Evolutionary conservation across 1,284 basidiomycete genomes (phyloP).

Genomic region (Leccinum griseonigrum): DNA sequence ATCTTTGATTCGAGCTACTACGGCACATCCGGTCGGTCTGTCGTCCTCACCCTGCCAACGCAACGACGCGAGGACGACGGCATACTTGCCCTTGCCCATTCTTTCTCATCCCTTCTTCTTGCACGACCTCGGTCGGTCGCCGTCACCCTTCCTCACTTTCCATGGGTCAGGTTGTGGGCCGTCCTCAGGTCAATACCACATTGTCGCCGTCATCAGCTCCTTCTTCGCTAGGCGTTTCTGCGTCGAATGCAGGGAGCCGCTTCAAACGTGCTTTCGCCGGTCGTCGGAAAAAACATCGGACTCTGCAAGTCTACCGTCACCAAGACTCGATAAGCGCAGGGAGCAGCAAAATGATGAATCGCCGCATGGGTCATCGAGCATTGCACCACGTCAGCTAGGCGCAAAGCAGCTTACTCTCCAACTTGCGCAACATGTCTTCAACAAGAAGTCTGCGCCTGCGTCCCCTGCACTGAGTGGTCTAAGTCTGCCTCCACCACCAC

Average conservation of each 20-base stretch:
- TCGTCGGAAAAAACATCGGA: conserved; percentile 62
- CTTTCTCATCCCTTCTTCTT: no score
- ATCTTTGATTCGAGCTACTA: no score
- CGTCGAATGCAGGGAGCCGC: conserved; percentile 43
- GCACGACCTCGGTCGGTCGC: no score
- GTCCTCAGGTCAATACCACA: conserved; percentile 28
- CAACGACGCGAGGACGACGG: no score
- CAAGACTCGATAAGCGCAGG: conserved; percentile 31
- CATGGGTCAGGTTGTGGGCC: conserved; percentile 43
- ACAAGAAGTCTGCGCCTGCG: conserved; percentile 32
- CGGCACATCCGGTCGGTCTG: no score
- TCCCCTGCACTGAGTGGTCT: conserved; percentile 30
- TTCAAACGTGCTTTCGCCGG: conserved; percentile 62
- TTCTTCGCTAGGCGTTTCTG: conserved; percentile 21
- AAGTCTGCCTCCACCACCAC: conserved; percentile 28
- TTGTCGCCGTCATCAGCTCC: conserved; percentile 32
- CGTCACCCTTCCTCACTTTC: conserved; percentile 25
- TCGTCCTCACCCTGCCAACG: no score
- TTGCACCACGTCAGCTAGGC: conserved; percentile 26
- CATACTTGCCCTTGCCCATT: no score
- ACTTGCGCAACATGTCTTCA: conserved; percentile 44
- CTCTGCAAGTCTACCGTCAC: conserved; percentile 33
- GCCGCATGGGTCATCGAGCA: conserved; percentile 23
- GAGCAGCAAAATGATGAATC: conserved; percentile 24
- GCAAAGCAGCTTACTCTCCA: conserved; percentile 37